Conservation (phyloP, 257 asterid species). For the Nicotiana attenuata region DNA sequence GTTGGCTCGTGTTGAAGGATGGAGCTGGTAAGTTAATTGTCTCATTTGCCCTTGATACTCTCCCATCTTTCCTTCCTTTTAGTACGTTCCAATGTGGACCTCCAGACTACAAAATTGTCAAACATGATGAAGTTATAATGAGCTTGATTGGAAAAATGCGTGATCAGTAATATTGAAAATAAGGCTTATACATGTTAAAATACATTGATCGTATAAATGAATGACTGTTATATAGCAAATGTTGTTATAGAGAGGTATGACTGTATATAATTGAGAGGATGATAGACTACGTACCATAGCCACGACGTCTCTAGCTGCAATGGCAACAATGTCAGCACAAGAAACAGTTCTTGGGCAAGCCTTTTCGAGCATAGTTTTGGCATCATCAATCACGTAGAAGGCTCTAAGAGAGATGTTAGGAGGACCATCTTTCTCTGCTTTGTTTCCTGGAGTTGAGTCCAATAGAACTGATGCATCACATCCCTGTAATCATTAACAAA, state of each 20-base stretch:
- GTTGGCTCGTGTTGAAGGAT: constrained; percentile 47
- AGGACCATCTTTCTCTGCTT: constrained; percentile 80
- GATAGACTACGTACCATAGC: constrained; percentile 36
- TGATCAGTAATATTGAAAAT: not conserved
- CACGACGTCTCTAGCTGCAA: constrained; percentile 70
- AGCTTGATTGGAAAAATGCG: not conserved
- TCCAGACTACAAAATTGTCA: constrained; percentile 36
- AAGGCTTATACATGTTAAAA: not conserved
- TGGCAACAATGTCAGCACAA: constrained; percentile 68
- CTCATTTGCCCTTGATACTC: constrained; percentile 56
- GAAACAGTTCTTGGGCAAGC: constrained; percentile 66
- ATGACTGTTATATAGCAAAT: too few species aligned
- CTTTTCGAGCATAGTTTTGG: constrained; percentile 53
- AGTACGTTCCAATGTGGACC: constrained; percentile 65
- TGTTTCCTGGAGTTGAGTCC: constrained; percentile 57
- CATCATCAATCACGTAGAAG: constrained; percentile 63
- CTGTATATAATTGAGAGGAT: not conserved
- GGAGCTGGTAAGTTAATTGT: constrained; percentile 65
- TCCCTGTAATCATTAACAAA: constrained; percentile 40
- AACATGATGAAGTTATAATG: not conserved
- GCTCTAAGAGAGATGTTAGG: constrained; percentile 62
- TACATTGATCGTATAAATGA: too few species aligned
- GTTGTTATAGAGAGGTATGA: too few species aligned
- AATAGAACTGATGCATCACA: constrained; percentile 79
- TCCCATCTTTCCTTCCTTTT: constrained; percentile 65